Conservation (phyloP, 768 basidiomycete species). For the Boletus tylopilopsis region DNA sequence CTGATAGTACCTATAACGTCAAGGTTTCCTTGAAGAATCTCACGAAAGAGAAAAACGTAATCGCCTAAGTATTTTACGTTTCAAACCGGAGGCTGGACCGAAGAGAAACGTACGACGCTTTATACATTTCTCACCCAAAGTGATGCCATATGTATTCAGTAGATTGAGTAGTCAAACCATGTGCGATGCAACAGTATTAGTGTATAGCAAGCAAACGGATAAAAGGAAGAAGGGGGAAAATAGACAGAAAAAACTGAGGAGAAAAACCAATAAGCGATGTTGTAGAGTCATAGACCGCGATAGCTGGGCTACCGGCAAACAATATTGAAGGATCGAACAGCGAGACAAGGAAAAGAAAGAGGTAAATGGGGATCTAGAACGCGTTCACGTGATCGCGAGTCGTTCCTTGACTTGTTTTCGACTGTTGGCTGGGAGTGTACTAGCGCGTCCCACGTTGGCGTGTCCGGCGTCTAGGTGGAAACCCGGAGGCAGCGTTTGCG, state of each 20-base stretch:
- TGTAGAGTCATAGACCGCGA: not conserved
- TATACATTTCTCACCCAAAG: conserved; percentile 15
- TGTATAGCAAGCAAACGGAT: conserved; percentile 8
- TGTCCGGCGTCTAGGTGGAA: conserved; percentile 15
- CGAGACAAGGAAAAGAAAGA: not conserved
- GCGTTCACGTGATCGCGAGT: conserved; percentile 22
- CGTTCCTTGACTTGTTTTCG: conserved; percentile 25
- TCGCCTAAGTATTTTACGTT: too few species aligned
- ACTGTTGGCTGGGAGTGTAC: conserved; percentile 26
- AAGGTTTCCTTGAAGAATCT: too few species aligned
- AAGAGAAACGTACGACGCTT: too few species aligned
- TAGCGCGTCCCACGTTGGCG: conserved; percentile 13
- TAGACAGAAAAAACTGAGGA: not conserved
- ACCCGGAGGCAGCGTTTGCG: conserved; percentile 42
- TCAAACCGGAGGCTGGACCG: too few species aligned
- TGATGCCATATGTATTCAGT: conserved; percentile 19
- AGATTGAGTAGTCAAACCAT: conserved; percentile 26
- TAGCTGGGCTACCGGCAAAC: conserved; percentile 8
- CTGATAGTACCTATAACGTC: too few species aligned
- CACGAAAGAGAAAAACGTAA: too few species aligned
- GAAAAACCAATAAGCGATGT: not conserved
- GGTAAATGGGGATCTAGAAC: conserved; percentile 7
- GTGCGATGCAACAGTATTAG: conserved; percentile 22
- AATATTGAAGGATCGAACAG: conserved; percentile 1
- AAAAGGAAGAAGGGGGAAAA: not conserved